Base-by-base conservation (phyloP, 345 rosid genomes). In the Conringia planisiliqua region DNA sequence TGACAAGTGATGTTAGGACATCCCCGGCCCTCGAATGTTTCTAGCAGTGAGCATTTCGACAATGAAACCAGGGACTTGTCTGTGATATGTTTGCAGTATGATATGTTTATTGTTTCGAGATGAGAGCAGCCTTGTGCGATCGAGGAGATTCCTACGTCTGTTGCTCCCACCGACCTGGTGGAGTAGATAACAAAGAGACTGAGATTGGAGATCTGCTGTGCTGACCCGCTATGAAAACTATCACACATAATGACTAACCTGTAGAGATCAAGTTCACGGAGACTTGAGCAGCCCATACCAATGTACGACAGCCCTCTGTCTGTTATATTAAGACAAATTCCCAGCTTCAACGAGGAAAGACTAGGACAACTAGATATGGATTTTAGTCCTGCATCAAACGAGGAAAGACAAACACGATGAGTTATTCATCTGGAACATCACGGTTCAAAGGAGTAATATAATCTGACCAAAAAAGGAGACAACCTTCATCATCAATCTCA, bases 181-280 rank as follows among this genome's bases (percentile, higher is more conserved):
- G 48, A 65, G 6, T 39, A 71, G 14, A 67, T 33, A 14, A 43
- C 22, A 8, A 65, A 52, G 24, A 75, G 54, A 10, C 7, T 74
- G 51, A 46, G 66, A 46, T 17, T 22, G 10, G n/a, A 54, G 14
- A 30, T 64, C 57, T 57, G 47, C 32, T 42, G 36, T 46, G 46
- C 55, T 55, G 32, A 22, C 18, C 59, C 11, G n/a, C 51, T 57
- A 24, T 16, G 10, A 3, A 47, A 57, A 47, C n/a, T n/a, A n/a
- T n/a, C n/a, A n/a, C n/a, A n/a, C n/a, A n/a, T n/a, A n/a, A n/a
- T n/a, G 0, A 60, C 75, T 72, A 62, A 83, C 86, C 86, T 81
- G 63, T 83, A 83, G 43, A 83, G 79, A 72, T 83, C 86, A 66
- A 83, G 84, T 64, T 83, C 86, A 42, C 72, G 68, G 62, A 83